A percentile compares a stretch with the other conserved stretches of the same genome.
These are phyloP conservation scores for Cadophora malorum DNA, from an alignment of 2,329 filamentous ascomycete species.

Conservation along the genomic window DNA sequence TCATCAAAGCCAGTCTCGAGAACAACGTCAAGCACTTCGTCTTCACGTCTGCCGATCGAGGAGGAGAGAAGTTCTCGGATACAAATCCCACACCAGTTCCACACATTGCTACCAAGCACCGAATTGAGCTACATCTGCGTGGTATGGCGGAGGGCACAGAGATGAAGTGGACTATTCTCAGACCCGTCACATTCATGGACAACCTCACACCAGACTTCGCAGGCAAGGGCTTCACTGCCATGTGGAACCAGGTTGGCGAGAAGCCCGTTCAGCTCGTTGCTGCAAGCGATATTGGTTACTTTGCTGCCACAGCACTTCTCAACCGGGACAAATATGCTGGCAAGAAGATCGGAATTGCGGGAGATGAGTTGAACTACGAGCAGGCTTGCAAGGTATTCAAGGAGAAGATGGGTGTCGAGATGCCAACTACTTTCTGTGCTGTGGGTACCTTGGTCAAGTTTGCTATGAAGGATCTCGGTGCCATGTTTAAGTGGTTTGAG, in stretches of 20 bases:
- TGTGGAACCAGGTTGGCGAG: constrained; percentile 42
- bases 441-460: constrained; percentile 38
- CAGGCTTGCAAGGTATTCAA: constrained; percentile 45
- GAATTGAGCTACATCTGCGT: constrained; percentile 66
- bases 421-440: constrained; percentile 43
- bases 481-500: constrained; percentile 45
- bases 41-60: constrained; percentile 69
- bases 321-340: constrained; percentile 49
- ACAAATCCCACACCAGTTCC: constrained; percentile 61
- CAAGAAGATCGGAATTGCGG: constrained; percentile 51
- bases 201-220: constrained; percentile 45
- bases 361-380: constrained; percentile 52
- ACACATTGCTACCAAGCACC: constrained; percentile 67
- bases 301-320: constrained; percentile 52
- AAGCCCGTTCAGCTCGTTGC: constrained; percentile 51
- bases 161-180: constrained; percentile 63
- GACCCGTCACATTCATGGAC: constrained; percentile 64
- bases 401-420: constrained; percentile 39
- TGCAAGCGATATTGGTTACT: constrained; percentile 53
- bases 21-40: constrained; percentile 65
- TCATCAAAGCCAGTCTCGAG: constrained; percentile 64
- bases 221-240: constrained; percentile 39
- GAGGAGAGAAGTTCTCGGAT: constrained; percentile 57
- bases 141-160: constrained; percentile 44
- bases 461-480: constrained; percentile 40